These are phyloP conservation scores for Aureobasidium sp. DNA, from an alignment of 2,329 filamentous ascomycete genomes.

Conservation along the genomic window DNA sequence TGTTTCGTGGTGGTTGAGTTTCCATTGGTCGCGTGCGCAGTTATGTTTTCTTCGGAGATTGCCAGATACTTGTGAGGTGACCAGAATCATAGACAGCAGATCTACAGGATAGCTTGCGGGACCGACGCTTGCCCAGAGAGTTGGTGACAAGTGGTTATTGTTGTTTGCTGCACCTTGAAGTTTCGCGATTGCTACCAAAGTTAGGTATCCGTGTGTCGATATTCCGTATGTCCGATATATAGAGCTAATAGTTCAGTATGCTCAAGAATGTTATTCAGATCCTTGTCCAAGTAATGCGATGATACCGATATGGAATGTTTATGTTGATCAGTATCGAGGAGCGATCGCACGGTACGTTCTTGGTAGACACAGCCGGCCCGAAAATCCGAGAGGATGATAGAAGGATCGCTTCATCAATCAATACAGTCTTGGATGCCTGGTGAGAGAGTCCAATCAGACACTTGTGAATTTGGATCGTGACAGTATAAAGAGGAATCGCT, in stretches of 20 bases:
- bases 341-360: neutral
- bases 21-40: constrained; percentile 7
- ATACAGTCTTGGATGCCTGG: no score
- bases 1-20: neutral
- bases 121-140: neutral
- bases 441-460: no score
- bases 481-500: no score
- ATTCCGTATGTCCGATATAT: neutral
- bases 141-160: neutral
- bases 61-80: no score
- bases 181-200: neutral
- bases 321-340: neutral
- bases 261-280: no score
- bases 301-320: neutral
- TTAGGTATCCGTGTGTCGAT: neutral
- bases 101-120: neutral
- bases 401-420: neutral
- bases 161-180: neutral
- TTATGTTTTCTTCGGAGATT: neutral
- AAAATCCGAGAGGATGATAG: neutral
- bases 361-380: neutral
- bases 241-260: no score
- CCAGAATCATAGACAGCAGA: neutral
- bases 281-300: neutral
- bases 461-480: no score